Base-by-base conservation (phyloP, 1,139 yeast species). In the Candida labiduridarum region DNA sequence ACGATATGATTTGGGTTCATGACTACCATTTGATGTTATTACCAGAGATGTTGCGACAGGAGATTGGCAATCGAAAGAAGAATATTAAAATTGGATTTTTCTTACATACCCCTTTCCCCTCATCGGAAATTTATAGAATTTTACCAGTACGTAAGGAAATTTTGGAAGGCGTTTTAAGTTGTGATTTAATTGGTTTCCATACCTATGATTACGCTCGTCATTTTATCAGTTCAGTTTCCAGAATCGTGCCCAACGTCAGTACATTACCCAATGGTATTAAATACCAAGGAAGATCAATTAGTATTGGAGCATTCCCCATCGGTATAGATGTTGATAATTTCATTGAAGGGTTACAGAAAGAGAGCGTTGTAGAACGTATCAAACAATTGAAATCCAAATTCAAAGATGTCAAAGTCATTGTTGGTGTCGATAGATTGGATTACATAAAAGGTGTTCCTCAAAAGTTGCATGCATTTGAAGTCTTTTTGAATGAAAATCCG, bases 121-220 rank as follows among this genome's bases (percentile, higher is more conserved):
- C 96, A 9, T 86, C 96, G 49, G 99, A 95, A 66, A 94, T 95
- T 54, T 95, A 95, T 71, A 76, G 99, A 65, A 92, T 95, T 52
- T 76, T 95, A 61, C 99, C 99, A 0, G 99, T 95, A 15, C 81
- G 99, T 68, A 84, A 87, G 59, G 99, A 95, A 68, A 91, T 95
- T 50, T 75, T 95, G 60, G 83, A 82, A 54, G 99, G 99, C 46
- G 96, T 95, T 2, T 74, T 95, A 64, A 87, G 95, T 60, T 94
- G 98, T 71, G 97, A 95, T 66, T 79, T 95, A 60, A 85, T 95
- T 62, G 99, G 99, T 0, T 95, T 95, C 79, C 99, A 95, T 68
- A 95, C 99, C n/a, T 95, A 95, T 68, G 99, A 95, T 68, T 95
- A 95, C 63, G 99, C 97, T n/a, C 82, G 99, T 60, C 99, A 95